Evolutionary conservation across 805 yeast species (phyloP).

Genomic region (Yarrowia bubula): DNA sequence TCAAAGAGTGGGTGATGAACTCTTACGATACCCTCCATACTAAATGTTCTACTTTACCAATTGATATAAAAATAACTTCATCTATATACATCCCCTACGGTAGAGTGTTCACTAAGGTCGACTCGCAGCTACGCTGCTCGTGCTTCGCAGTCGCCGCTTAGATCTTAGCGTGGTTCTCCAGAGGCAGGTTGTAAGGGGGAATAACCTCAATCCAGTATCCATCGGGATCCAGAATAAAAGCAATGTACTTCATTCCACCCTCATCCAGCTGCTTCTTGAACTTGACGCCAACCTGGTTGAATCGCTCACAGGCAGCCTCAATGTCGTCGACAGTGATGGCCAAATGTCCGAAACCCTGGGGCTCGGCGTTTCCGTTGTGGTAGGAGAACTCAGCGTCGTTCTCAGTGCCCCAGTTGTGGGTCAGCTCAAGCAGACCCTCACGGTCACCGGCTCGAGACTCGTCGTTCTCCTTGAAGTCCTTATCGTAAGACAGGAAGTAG

Average conservation of each 20-base stretch:
- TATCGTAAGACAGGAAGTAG: conserved; percentile 75
- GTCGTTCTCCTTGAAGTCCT: conserved; percentile 44
- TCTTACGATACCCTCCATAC: too few relatives aligned
- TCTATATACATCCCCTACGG: neutral
- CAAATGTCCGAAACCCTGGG: conserved; percentile 84
- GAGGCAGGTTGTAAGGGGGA: conserved; percentile 42
- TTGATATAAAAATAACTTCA: too few relatives aligned
- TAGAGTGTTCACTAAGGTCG: too few relatives aligned
- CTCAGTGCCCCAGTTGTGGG: conserved; percentile 97
- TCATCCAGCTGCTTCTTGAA: conserved; percentile 49
- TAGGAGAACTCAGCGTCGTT: conserved; percentile 68
- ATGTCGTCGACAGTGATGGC: conserved; percentile 68
- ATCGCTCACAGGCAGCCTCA: conserved; percentile 51
- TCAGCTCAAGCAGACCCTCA: conserved; percentile 80
- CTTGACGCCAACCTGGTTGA: conserved; percentile 46
- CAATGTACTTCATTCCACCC: conserved; percentile 59
- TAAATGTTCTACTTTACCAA: too few relatives aligned
- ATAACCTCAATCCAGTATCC: conserved; percentile 80
- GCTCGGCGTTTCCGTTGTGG: conserved; percentile 77
- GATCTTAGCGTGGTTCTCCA: conserved; percentile 26
- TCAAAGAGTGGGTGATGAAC: too few relatives aligned
- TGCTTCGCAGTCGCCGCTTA: neutral
- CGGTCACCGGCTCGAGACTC: conserved; percentile 41
- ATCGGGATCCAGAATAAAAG: conserved; percentile 84
- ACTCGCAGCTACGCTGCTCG: too few relatives aligned